A percentile compares a stretch with the other conserved stretches of the same genome.
Evolutionary conservation across 306 rosid species (phyloP).

Genomic region (Sindora glabra): DNA sequence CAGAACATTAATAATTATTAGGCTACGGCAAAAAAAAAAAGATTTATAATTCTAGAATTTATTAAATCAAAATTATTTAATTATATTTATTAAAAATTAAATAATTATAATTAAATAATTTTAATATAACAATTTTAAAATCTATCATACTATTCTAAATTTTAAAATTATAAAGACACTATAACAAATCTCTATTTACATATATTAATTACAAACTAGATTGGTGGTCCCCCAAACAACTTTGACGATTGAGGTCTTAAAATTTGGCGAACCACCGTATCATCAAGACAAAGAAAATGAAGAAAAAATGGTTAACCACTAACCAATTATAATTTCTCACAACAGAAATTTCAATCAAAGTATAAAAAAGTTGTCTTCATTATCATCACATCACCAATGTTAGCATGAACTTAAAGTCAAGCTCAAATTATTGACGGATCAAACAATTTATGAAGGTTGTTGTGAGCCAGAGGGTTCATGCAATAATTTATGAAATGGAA

Average conservation of each 20-base stretch:
- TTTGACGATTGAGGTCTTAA: slow-evolving; percentile 6
- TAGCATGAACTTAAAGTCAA: background rate
- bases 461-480: background rate
- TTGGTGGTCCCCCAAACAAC: background rate
- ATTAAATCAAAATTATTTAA: too few relatives aligned
- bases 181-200: too few relatives aligned
- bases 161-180: too few relatives aligned
- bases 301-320: background rate
- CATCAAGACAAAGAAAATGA: background rate
- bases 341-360: background rate
- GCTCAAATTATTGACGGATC: slow-evolving; percentile 14
- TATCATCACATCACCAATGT: slow-evolving; percentile 10
- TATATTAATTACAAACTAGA: too few relatives aligned
- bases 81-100: too few relatives aligned
- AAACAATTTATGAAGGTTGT: background rate
- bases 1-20: background rate
- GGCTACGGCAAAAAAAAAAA: too few relatives aligned
- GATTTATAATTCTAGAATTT: too few relatives aligned
- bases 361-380: background rate
- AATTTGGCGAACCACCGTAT: slow-evolving; percentile 16
- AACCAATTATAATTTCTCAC: background rate
- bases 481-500: background rate
- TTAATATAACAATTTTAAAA: background rate
- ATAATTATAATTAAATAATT: background rate
- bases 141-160: too few relatives aligned